Evolutionary conservation across 176 grass and related monocot species (phyloP), one percentile per base, ranked within the genome.

Genomic region (Leersia perrieri): DNA sequence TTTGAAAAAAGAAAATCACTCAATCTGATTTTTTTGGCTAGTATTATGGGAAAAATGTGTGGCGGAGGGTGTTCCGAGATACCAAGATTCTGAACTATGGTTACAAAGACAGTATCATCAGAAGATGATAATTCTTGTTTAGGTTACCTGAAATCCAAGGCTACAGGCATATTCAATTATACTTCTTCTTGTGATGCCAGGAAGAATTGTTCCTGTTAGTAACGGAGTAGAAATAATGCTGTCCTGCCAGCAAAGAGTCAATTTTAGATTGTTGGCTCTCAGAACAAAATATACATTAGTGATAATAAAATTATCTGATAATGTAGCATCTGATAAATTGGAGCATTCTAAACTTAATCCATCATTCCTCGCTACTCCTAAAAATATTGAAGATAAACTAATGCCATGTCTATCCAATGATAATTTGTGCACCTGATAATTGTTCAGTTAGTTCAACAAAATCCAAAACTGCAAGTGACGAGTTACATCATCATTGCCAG

Each of bases 181-280:
- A 85, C 84, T 93, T 95, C 74, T 98, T 85, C 90, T 92, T 73
- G 96, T 98, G 69, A 98, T 91, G 60, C 92, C 92, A 25, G 96
- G 96, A 73, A 99, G 85, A 87, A 99, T 88, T 30, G 96, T 99
- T 82, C 92, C 92, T 65, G 87, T 91, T 80, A 91, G 44, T 63
- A 82, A 72, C 63, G 92, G 96, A 5, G 92, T 93, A 66, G 85
- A 90, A 71, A 99, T 95, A 64, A 84, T 67, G 79, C 91, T 95
- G 75, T 81, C 91, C 96, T 98, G 66, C 66, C 14, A 80, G 33
- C 9, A 65, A 63, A 40, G 49, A 80, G 28, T 0, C 36, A 68
- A 57, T 25, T 7, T 23, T 58, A 23, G 0, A 58, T 58, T 40
- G 11, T 5, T 70, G 44, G 32, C 36, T 57, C n/a, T 70, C 44